Percentiles rank a stretch among this genome's conserved stretches.
Evolutionary conservation across 352 stramenopile genomes (phyloP).

Genomic region (Phytophthora fragariaefolia): DNA sequence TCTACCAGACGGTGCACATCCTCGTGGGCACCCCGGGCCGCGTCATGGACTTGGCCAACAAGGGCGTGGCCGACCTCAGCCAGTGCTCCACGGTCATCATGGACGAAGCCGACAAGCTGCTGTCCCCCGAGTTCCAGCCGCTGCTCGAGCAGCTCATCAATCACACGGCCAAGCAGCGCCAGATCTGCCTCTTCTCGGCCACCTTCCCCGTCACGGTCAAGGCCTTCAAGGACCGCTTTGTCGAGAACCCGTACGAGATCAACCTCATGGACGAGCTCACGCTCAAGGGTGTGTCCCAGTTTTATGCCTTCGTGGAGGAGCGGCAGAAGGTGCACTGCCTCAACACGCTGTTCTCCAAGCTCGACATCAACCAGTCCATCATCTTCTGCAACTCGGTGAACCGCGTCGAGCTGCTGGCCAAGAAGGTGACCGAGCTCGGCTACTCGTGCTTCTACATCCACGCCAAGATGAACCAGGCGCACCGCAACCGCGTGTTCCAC

Average conservation of each 20-base stretch:
- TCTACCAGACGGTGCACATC: constrained; percentile 99
- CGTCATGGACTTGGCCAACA: constrained; percentile 98
- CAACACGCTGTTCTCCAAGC: constrained; percentile 99
- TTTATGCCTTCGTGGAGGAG: constrained; percentile 99
- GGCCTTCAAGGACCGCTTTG: constrained; percentile 98
- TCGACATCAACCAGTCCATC: constrained; percentile 99
- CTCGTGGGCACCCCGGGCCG: constrained; percentile 98
- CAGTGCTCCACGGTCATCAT: constrained; percentile 98
- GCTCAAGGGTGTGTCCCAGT: constrained; percentile 99
- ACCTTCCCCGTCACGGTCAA: constrained; percentile 99
- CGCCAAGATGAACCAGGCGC: constrained; percentile 99
- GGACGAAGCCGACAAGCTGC: constrained; percentile 99
- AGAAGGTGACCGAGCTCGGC: constrained; percentile 99
- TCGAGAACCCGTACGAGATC: constrained; percentile 99
- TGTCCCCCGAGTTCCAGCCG: constrained; percentile 98
- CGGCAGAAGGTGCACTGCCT: constrained; percentile 99
- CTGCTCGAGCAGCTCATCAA: constrained; percentile 98
- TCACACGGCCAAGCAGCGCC: constrained; percentile 91
- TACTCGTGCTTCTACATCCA: constrained; percentile 99
- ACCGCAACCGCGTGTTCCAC: constrained; percentile 99
- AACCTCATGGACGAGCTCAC: constrained; percentile 99
- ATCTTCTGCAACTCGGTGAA: constrained; percentile 99
- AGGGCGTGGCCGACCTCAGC: constrained; percentile 97
- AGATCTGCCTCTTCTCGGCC: constrained; percentile 99
- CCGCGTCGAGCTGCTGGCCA: constrained; percentile 98